phyloP scores from a whole-genome alignment of 2,329 filamentous ascomycete species.

The Chaetomiaceae sp. region DNA sequence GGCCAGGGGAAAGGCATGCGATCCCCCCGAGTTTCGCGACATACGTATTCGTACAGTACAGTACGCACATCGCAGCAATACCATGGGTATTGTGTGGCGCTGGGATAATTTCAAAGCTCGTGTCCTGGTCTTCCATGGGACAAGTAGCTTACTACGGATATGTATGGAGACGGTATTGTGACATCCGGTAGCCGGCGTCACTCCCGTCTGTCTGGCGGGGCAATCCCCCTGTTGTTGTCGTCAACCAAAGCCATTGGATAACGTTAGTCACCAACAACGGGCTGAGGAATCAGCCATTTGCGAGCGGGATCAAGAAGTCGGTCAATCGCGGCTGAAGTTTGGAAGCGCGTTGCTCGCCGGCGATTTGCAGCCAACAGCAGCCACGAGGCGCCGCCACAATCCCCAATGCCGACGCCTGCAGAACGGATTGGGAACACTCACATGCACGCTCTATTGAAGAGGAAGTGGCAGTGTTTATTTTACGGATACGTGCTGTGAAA shows the following conservation, averaged over 20 bases:
- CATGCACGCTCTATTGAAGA: not conserved
- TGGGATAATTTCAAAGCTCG: not conserved
- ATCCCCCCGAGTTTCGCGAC: not conserved
- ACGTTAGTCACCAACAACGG: no score
- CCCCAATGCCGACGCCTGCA: not conserved
- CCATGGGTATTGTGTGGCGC: not conserved
- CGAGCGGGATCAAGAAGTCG: no score
- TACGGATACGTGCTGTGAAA: no score
- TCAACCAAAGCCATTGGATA: no score
- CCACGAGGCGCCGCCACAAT: slow-evolving; percentile 2
- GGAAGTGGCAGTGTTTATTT: not conserved
- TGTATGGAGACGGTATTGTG: no score
- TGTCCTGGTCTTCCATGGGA: not conserved
- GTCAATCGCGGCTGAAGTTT: not conserved
- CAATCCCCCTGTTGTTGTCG: no score
- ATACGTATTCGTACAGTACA: no score
- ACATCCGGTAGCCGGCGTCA: no score
- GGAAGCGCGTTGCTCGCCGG: not conserved
- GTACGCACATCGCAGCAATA: no score
- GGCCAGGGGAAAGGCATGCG: not conserved
- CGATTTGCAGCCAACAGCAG: not conserved
- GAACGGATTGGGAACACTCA: not conserved
- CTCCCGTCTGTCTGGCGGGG: no score
- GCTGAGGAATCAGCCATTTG: no score
- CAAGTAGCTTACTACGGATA: no score